Base-by-base conservation (phyloP, 208 protist species). In the Histomonas meleagridis region DNA sequence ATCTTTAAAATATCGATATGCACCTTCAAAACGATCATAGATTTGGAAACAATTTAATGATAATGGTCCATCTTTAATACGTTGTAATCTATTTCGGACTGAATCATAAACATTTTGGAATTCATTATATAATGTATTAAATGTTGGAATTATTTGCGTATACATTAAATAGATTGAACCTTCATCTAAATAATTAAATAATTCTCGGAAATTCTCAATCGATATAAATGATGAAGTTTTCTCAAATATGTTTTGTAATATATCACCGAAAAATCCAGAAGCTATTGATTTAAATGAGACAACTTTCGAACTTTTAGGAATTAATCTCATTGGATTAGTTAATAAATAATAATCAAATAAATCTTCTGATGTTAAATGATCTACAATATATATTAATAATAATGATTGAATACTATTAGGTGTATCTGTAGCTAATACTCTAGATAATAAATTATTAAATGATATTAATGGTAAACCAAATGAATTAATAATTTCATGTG, bases 51-150 rank as follows among this genome's bases (percentile, higher is more conserved):
- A 86, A 51, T 43, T 51, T 86, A 46, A 51, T 18, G 26, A 21
- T 10, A 86, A 18, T 49, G 76, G 76, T 86, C 46, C 10, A 86
- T 86, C 35, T 86, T 48, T 86, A 55, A 86, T 86, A 55, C 76
- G 51, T 38, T 16, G 51, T 16, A 86, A n/a, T 3, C 46, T 7
- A 14, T 51, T 5, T 28, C 38, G 43, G 21, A 86, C 18, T 12
- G 5, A 14, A 3, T 5, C 23, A 38, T 86, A 86, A 38, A 86
- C 16, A 38, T 10, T 32, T 38, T 32, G 9, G 46, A 86, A 86
- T 1, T 86, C 35, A 18, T 86, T 0, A 14, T 57, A 51, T 43
- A 86, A 55, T 51, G 51, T 26, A 12, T 7, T 16, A 0, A 86
- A 16, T 35, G 4, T 2, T 7, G 32, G 38, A 26, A 55, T 16